phyloP scores from a whole-genome alignment of 2,329 filamentous ascomycete species.

The Talaromyces sp. region DNA sequence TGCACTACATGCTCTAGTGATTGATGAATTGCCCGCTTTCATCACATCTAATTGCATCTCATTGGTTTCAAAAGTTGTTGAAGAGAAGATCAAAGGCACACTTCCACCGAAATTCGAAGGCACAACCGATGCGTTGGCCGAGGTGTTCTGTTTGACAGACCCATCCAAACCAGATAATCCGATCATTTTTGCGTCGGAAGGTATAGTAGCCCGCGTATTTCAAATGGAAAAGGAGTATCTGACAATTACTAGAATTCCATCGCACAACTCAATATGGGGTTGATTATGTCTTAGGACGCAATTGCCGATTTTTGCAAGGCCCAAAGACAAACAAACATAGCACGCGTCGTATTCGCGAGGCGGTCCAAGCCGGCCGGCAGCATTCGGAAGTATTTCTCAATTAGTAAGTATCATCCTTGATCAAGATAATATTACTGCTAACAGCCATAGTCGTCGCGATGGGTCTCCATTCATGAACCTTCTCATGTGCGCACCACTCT shows the following conservation, averaged over 20 bases:
- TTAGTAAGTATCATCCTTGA: constrained; percentile 51
- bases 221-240: too few relatives aligned
- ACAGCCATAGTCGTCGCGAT: constrained; percentile 57
- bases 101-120: constrained; percentile 62
- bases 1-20: constrained; percentile 62
- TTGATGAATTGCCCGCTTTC: constrained; percentile 69
- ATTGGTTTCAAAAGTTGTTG: constrained; percentile 67
- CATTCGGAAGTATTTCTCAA: constrained; percentile 73
- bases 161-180: constrained; percentile 70
- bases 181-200: constrained; percentile 73
- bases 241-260: constrained; percentile 50
- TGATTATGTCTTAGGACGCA: constrained; percentile 69
- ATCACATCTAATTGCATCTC: constrained; percentile 67
- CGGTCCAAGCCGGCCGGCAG: constrained; percentile 62
- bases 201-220: constrained; percentile 25
- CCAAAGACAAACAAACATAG: constrained; percentile 65
- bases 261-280: constrained; percentile 72
- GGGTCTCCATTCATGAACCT: constrained; percentile 75
- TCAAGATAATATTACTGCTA: neutral
- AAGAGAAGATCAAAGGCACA: constrained; percentile 64
- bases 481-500: constrained; percentile 68
- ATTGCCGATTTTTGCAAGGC: constrained; percentile 75
- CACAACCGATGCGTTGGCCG: constrained; percentile 70
- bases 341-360: constrained; percentile 60
- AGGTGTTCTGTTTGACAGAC: constrained; percentile 75